Conservation (phyloP, 495 filamentous ascomycete genomes). For the Penicillium argentinense region DNA sequence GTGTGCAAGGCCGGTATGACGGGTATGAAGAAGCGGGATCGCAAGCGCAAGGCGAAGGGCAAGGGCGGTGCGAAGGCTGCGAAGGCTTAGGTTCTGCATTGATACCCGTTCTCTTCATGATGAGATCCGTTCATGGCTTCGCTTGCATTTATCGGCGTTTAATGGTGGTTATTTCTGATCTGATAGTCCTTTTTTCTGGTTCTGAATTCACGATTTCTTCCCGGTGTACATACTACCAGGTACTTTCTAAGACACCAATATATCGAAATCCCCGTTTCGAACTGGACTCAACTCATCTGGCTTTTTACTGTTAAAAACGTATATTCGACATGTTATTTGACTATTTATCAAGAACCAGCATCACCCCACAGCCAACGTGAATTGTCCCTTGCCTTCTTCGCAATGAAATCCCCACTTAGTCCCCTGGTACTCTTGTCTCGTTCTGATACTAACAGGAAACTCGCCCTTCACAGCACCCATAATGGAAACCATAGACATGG, state of each 20-base stretch:
- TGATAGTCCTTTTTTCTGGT: slow-evolving; percentile 3
- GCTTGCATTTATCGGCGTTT: slow-evolving; percentile 28
- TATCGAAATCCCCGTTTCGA: not conserved
- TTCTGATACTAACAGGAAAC: slow-evolving; percentile 17
- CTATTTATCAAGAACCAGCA: too few relatives aligned
- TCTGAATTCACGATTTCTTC: slow-evolving; percentile 12
- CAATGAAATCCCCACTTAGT: slow-evolving; percentile 24
- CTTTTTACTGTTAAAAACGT: not conserved
- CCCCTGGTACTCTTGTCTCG: slow-evolving; percentile 22
- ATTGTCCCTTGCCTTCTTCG: slow-evolving; percentile 25
- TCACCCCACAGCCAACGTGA: slow-evolving; percentile 24
- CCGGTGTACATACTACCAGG: slow-evolving; percentile 23
- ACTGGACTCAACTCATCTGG: not conserved
- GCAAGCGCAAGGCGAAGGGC: slow-evolving; percentile 69
- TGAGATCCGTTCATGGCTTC: not conserved
- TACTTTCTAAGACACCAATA: slow-evolving; percentile 9
- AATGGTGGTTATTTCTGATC: slow-evolving; percentile 11
- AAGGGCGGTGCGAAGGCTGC: slow-evolving; percentile 56
- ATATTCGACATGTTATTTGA: too few relatives aligned
- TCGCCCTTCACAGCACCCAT: slow-evolving; percentile 12
- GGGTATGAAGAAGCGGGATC: slow-evolving; percentile 87
- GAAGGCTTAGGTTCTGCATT: slow-evolving; percentile 37
- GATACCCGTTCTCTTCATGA: slow-evolving; percentile 6
- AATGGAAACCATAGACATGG: slow-evolving; percentile 18
- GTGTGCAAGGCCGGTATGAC: slow-evolving; percentile 87